phyloP scores from a whole-genome alignment of 176 grass and related monocot species.

The Oryza rufipogon region DNA sequence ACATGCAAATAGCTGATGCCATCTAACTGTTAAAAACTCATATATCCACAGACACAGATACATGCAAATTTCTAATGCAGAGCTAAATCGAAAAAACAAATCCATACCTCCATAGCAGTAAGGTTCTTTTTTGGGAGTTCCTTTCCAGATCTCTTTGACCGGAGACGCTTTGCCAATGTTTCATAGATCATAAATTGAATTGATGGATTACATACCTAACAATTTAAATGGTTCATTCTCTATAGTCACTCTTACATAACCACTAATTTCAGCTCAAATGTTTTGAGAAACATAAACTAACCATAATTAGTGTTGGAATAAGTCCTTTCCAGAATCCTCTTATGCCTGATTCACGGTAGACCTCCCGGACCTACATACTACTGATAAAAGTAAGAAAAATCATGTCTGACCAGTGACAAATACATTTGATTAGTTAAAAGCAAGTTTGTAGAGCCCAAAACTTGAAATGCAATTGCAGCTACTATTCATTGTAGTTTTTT shows the following conservation, averaged over 20 bases:
- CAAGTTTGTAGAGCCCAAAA: slow-evolving; percentile 2
- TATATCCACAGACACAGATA: neutral
- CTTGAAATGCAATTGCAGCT: slow-evolving; percentile 5
- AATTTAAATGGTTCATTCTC: slow-evolving; percentile 42
- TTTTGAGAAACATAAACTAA: slow-evolving; percentile 48
- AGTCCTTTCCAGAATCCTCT: slow-evolving; percentile 99
- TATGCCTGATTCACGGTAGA: slow-evolving; percentile 79
- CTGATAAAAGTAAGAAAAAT: slow-evolving; percentile 20
- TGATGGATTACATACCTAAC: slow-evolving; percentile 94
- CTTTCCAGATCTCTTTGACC: slow-evolving; percentile 63
- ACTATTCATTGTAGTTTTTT: slow-evolving; percentile 4
- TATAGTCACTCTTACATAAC: slow-evolving; percentile 27
- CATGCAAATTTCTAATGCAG: neutral
- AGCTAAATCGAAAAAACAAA: neutral
- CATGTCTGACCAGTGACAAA: neutral
- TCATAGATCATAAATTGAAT: slow-evolving; percentile 99
- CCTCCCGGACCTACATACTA: slow-evolving; percentile 70
- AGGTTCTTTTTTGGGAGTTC: slow-evolving; percentile 60
- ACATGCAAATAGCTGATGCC: neutral
- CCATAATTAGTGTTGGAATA: slow-evolving; percentile 96
- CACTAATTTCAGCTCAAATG: slow-evolving; percentile 7
- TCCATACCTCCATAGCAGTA: slow-evolving; percentile 80
- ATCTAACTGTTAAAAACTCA: neutral
- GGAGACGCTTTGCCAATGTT: slow-evolving; percentile 74
- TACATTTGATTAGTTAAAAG: slow-evolving; percentile 43